These are phyloP conservation scores for Entomortierella parvispora DNA, from an alignment of 192 early-diverging fungal species.

Conservation along the genomic window DNA sequence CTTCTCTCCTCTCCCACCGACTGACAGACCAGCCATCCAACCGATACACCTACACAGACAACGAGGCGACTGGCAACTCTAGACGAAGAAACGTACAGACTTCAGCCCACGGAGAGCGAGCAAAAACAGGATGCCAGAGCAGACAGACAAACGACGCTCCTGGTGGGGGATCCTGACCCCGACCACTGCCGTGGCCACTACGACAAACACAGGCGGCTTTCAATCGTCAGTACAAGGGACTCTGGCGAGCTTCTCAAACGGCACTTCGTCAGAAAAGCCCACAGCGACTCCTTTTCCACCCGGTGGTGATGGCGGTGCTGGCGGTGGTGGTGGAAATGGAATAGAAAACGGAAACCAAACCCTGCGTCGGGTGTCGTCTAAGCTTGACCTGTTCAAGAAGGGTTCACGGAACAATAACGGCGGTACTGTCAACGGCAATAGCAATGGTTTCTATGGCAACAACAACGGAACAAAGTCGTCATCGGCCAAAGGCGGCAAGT, in stretches of 20 bases:
- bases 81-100: neutral
- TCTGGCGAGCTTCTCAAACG: too few relatives aligned
- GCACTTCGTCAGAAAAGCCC: neutral
- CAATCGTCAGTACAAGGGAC: too few relatives aligned
- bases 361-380: constrained; percentile 29
- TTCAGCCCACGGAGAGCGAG: neutral
- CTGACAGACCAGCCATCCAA: too few relatives aligned
- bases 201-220: constrained; percentile 29
- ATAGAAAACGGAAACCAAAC: constrained; percentile 4
- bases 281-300: too few relatives aligned
- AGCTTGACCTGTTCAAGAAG: constrained; percentile 48
- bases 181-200: neutral
- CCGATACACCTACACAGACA: neutral
- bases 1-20: neutral
- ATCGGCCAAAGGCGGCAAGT: constrained; percentile 4
- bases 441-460: constrained; percentile 1
- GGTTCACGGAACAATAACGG: constrained; percentile 16
- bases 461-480: too few relatives aligned
- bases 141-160: constrained; percentile 42
- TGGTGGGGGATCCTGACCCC: constrained; percentile 47
- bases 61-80: neutral
- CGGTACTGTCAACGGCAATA: constrained; percentile 22
- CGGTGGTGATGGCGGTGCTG: too few relatives aligned
- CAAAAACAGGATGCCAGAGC: constrained; percentile 41
- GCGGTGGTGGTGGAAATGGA: neutral